Base-by-base conservation (phyloP, 306 rosid species). In the Gastrolobium bilobum region DNA sequence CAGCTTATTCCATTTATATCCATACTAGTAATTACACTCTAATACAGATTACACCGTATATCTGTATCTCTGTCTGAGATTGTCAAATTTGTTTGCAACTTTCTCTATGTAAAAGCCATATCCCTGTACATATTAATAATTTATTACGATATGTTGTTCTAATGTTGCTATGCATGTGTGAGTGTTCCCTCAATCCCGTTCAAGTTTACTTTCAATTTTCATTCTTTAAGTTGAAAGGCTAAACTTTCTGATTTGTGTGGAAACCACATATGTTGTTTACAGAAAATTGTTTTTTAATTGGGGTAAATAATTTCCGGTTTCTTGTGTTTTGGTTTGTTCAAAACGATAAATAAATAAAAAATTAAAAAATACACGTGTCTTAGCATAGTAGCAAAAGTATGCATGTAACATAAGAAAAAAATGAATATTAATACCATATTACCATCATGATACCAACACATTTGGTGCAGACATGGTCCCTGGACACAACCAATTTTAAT, bases 41-140 rank as follows among this genome's bases (percentile, higher is more conserved):
- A 20, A 20, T 1, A 1, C 26, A 20, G 26, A 20, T 20, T 20
- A 20, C 26, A 20, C 26, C 1, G 26, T 20, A 20, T 20, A 1
- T 30, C 4, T 20, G 26, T n/a, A 31, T 7, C 53, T 38, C 50
- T 4, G 33, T 34, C 35, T 44, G 40, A 15, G 51, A 35, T 35
- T 44, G 34, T 20, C 61, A 68, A 57, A 15, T 57, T 68, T 54
- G 76, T 10, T 59, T 35, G 20, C 40, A 68, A 35, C 48, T 46
- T 14, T 64, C 33, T 58, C 10, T 4, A 3, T 7, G 48, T 1
- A 50, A n/a, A 69, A 31, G 5, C 33, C 7, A 7, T n/a, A 56
- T 56, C 37, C n/a, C 13, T 2, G 57, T 14, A 51, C 14, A 9
- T 51, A n/a, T 48, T 50, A 52, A 20, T 50, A 52, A 20, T 20